Base-by-base conservation (phyloP, 768 basidiomycete genomes). In the Grammothele lineata region DNA sequence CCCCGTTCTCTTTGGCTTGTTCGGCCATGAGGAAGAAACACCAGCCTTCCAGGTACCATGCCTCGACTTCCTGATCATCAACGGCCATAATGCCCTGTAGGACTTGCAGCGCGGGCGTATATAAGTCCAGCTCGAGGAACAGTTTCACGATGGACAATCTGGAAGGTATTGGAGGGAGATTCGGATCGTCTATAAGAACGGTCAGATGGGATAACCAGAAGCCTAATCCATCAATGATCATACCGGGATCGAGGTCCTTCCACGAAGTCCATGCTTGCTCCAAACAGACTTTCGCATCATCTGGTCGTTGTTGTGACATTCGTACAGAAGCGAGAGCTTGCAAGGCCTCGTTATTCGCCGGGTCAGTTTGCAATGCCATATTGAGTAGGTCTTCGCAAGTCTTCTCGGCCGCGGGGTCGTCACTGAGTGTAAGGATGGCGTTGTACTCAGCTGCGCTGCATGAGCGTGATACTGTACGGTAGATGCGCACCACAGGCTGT, bases 21-120 rank as follows among this genome's bases (percentile, higher is more conserved):
- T 87, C 85, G 0, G 81, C 77, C 78, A 88, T 82, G 37, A 94
- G 69, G 70, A 82, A 91, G 73, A 89, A 92, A 54, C 87, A 86
- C 92, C 92, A 96, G 43, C 92, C 92, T 65, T 94, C 92, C 23
- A 95, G 78, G 61, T 95, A 95, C 84, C 92, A 94, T 1, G 85
- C 92, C 57, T 94, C 92, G 11, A 92, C 83, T 43, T 90, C 85
- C 59, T 89, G 77, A 54, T 92, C 88, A 63, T 94, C 91, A 0
- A 82, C 66, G 9, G 84, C 77, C 66, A 93, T 82, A 9, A 93
- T 74, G 11, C 85, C 87, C 36, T 88, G 80, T 22, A 95, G 66
- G 12, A 93, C 81, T 10, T 83, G 65, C 5, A 94, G 66, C 1
- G 92, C 92, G 21, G 83, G 80, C 0, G 81, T 70, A 61, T 80